These are phyloP conservation scores for Lecanoromycetidae sp. DNA, from an alignment of 2,329 filamentous ascomycete genomes.

Conservation along the genomic window DNA sequence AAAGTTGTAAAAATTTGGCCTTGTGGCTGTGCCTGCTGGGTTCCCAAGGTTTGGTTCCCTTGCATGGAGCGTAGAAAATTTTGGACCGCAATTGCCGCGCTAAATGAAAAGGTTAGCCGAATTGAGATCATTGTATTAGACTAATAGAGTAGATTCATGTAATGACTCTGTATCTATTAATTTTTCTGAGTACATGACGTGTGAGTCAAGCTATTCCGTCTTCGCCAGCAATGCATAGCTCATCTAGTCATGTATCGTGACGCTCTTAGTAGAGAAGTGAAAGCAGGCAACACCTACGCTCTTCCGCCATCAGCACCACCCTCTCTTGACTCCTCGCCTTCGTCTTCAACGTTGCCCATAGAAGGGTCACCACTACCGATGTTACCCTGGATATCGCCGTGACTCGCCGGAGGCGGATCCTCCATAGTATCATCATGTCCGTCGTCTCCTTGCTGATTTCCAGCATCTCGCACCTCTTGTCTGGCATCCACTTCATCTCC, in stretches of 20 bases:
- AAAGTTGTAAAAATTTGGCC: slow-evolving; percentile 68
- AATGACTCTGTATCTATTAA: slow-evolving; percentile 1
- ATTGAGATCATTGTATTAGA: not conserved
- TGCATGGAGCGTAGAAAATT: slow-evolving; percentile 79
- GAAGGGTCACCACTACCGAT: slow-evolving; percentile 70
- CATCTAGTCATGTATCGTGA: slow-evolving; percentile 3
- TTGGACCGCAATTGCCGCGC: slow-evolving; percentile 60
- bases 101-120: slow-evolving; percentile 4
- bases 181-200: slow-evolving; percentile 3
- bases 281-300: slow-evolving; percentile 75
- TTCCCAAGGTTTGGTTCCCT: slow-evolving; percentile 37
- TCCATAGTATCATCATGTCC: slow-evolving; percentile 64
- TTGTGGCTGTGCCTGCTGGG: slow-evolving; percentile 35
- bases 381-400: slow-evolving; percentile 45
- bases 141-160: not conserved
- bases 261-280: not conserved
- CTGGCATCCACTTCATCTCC: slow-evolving; percentile 78
- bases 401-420: slow-evolving; percentile 49
- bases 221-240: not conserved
- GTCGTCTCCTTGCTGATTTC: slow-evolving; percentile 36
- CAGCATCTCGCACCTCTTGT: slow-evolving; percentile 55
- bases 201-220: not conserved
- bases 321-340: slow-evolving; percentile 77
- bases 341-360: slow-evolving; percentile 75
- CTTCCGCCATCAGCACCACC: slow-evolving; percentile 91